Evolutionary conservation across 2,329 filamentous ascomycete species (phyloP), one percentile per base, ranked within the genome.

Genomic region (Penicillium sp.): DNA sequence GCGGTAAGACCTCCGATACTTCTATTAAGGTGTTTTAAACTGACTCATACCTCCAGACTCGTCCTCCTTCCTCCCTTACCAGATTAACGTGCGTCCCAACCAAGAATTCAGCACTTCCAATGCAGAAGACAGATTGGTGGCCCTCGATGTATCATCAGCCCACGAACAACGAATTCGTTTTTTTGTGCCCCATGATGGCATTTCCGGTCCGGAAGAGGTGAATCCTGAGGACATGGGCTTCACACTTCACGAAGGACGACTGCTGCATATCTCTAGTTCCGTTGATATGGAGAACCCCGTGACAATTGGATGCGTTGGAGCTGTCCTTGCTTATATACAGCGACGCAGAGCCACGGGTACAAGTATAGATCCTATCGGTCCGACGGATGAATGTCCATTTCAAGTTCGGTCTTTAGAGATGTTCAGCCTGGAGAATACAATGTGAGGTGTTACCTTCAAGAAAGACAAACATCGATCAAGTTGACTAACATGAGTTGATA

Each of bases 261-360:
- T 90, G 7, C 80, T 95, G 63, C 84, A 85, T 40, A 80, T 95
- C 8, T 85, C 87, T 3, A 83, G 88, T 1, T 83, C 79, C 56
- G 81, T 96, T 56, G 87, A 95, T 65, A 76, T 94, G 50, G 88
- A 93, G 2, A 93, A 89, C 63, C 78, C 74, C 5, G 70, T 89
- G 11, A 90, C 91, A 77, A 79, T 96, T 44, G 90, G 91, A 3
- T 97, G 94, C 73, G 89, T 88, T 23, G 91, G 92, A n/a, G 92
- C 92, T 23, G 76, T 97, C 2, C 75, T 97, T n/a, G 82, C 83
- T 5, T 90, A 95, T 60, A 73, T 97, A 21, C 85, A 91, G 63
- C 85, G 90, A 48, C 82, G 86, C 62, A 82, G 82, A 67, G 83
- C 86, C 34, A 80, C 83, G 2, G 81, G 85, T 31, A 87, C 85